A percentile compares a stretch with the other conserved stretches of the same genome.
Evolutionary conservation across 1,284 basidiomycete species (phyloP).

Genomic region (Cutaneotrichosporon cyanovorans): DNA sequence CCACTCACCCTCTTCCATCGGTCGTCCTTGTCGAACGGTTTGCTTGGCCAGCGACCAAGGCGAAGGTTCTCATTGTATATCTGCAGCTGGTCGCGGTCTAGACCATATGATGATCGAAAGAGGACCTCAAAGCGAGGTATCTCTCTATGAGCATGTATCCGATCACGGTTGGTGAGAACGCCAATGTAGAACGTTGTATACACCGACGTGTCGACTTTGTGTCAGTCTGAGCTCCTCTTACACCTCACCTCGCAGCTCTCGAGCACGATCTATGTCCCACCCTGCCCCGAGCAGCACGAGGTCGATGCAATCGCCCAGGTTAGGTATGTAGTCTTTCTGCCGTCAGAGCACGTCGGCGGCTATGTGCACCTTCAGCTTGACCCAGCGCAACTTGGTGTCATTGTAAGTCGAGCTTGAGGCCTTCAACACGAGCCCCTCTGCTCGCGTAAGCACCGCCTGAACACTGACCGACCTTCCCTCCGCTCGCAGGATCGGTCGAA

Average conservation of each 20-base stretch:
- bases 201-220: slow-evolving; percentile 60
- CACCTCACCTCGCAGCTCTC: slow-evolving; percentile 61
- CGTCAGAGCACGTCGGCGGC: slow-evolving; percentile 18
- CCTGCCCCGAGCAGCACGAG: slow-evolving; percentile 65
- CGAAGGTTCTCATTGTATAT: slow-evolving; percentile 60
- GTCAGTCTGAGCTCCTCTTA: background rate
- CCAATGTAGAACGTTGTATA: slow-evolving; percentile 74
- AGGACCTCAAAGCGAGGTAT: slow-evolving; percentile 60
- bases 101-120: slow-evolving; percentile 67
- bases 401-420: slow-evolving; percentile 60
- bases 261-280: slow-evolving; percentile 69
- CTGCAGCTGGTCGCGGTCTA: slow-evolving; percentile 59
- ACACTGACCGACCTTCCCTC: slow-evolving; percentile 2
- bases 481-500: background rate
- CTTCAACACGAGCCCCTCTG: slow-evolving; percentile 67
- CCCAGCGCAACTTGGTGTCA: slow-evolving; percentile 59
- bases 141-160: slow-evolving; percentile 17
- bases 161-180: slow-evolving; percentile 32
- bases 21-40: slow-evolving; percentile 32
- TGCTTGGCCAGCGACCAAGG: slow-evolving; percentile 41
- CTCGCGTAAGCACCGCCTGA: background rate
- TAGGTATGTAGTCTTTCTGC: slow-evolving; percentile 76
- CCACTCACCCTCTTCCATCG: slow-evolving; percentile 30
- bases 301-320: slow-evolving; percentile 72
- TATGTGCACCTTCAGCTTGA: slow-evolving; percentile 56